Base-by-base conservation (phyloP, 441 rosid genomes). In the Populus trichocarpa region DNA sequence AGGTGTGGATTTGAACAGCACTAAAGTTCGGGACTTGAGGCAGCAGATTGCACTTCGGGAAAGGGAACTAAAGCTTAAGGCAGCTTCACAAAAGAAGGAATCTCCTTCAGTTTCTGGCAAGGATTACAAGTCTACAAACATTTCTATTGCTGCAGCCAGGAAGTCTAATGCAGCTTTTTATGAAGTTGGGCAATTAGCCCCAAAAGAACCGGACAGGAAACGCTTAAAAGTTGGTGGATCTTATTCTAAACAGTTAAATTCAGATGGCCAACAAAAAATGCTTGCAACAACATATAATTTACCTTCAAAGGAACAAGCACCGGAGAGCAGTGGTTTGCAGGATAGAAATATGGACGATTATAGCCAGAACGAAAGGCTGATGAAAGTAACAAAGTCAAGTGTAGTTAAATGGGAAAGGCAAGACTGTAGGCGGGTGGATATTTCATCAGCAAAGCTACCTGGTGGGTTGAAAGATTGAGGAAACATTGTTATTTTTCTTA, bases 31-130 rank as follows among this genome's bases (percentile, higher is more conserved):
- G 83, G 98, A 94, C 76, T 87, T 96, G 85, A 89, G 92, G 88
- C 96, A 90, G 88, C 95, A 91, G 91, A 96, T 96, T 90, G 97
- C 97, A 22, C 88, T 84, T 71, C 90, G 96, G 69, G 98, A 96
- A 88, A 87, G 81, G 75, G 93, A 92, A 83, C 84, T 88, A 87
- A 96, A 88, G 88, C 89, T 89, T 74, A 96, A 87, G 89, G 87
- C 88, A 68, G 82, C 87, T 36, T 90, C 84, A 83, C 92, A 87
- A 74, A 90, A 82, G 72, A 92, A 86, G 86, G 96, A 89, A 73
- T 76, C 81, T 50, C 77, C 75, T 80, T 77, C 81, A 26, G 84
- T 81, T 79, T 72, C 87, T 22, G 70, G 71, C 67, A 82, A 40
- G 75, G 81, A 83, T 33, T n/a, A 63, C 75, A 66, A 63, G 64